Percentiles rank a stretch among this genome's conserved stretches.
phyloP scores from a whole-genome alignment of 139 green algal species.

The Chlorella sorokiniana region DNA sequence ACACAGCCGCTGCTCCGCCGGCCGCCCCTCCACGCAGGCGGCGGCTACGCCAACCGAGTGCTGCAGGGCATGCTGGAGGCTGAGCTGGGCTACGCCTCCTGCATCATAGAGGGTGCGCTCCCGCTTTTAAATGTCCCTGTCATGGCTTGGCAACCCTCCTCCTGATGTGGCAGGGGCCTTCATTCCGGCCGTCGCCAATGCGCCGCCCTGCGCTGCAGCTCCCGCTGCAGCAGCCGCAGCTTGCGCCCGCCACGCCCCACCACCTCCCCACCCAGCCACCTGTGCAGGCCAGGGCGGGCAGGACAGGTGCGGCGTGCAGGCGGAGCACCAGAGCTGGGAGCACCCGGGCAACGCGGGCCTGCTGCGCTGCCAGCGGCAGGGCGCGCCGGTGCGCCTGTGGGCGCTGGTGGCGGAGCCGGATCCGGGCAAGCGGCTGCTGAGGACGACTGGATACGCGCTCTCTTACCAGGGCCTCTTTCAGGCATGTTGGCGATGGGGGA shows the following conservation, averaged over 20 bases:
- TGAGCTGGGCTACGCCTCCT: background rate
- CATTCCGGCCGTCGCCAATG: no score
- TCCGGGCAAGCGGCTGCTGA: background rate
- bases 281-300: background rate
- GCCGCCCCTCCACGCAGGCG: no score
- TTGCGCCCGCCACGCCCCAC: no score
- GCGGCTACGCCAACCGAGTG: background rate
- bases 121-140: background rate
- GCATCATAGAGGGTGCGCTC: background rate
- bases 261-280: no score
- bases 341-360: background rate
- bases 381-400: background rate
- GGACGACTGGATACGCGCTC: background rate
- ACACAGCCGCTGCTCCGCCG: no score
- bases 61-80: background rate
- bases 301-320: background rate
- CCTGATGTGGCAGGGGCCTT: no score
- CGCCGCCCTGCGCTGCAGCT: no score
- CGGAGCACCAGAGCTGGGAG: background rate
- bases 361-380: background rate
- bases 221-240: no score
- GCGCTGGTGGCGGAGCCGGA: background rate
- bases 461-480: background rate
- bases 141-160: no score
- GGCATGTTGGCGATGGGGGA: no score